A percentile compares a stretch with the other conserved stretches of the same genome.
Evolutionary conservation across 805 yeast species (phyloP).

Genomic region (Yarrowia sp.): DNA sequence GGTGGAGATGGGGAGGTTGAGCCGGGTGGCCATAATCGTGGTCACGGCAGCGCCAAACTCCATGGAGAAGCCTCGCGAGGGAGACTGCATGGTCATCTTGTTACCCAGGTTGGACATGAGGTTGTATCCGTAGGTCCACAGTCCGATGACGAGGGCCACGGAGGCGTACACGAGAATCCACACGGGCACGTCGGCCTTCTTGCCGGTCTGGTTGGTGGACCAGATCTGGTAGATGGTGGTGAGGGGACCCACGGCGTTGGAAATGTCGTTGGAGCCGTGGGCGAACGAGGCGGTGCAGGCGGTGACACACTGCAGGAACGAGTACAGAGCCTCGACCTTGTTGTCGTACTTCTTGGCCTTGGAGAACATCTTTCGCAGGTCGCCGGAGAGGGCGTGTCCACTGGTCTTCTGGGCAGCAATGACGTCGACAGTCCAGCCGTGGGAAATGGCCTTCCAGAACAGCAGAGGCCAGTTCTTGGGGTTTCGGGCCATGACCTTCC

Average conservation of each 20-base stretch:
- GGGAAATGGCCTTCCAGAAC: slow-evolving; percentile 58
- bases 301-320: slow-evolving; percentile 72
- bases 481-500: slow-evolving; percentile 46
- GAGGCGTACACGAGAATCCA: slow-evolving; percentile 78
- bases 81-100: slow-evolving; percentile 75
- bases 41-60: slow-evolving; percentile 82
- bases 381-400: slow-evolving; percentile 55
- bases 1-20: slow-evolving; percentile 75
- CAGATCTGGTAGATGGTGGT: slow-evolving; percentile 69
- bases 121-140: slow-evolving; percentile 74
- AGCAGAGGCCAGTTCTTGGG: slow-evolving; percentile 64
- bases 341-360: slow-evolving; percentile 71
- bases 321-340: slow-evolving; percentile 71
- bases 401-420: slow-evolving; percentile 50
- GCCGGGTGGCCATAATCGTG: slow-evolving; percentile 75
- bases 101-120: slow-evolving; percentile 76
- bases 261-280: slow-evolving; percentile 81
- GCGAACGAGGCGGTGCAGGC: slow-evolving; percentile 84
- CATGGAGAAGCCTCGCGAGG: slow-evolving; percentile 77
- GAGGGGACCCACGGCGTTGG: slow-evolving; percentile 80
- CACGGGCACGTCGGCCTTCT: slow-evolving; percentile 66
- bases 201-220: slow-evolving; percentile 57
- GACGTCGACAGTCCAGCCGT: slow-evolving; percentile 72
- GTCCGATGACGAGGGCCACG: slow-evolving; percentile 68
- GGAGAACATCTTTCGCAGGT: slow-evolving; percentile 59